Conservation (phyloP, 495 filamentous ascomycete species). For the Xylaria palmicola region DNA sequence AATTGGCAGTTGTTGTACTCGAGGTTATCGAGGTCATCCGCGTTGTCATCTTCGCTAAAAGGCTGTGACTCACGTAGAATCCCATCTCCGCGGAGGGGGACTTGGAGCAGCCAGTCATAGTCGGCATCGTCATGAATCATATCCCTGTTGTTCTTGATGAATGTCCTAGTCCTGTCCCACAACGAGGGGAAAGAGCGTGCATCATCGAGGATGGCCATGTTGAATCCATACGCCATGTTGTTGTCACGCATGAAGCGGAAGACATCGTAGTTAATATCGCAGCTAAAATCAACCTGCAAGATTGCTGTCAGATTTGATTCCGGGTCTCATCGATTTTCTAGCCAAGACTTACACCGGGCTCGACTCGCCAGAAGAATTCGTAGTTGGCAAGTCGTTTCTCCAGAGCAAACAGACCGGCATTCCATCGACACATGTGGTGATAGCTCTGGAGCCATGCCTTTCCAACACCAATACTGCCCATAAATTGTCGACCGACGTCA, state of each 20-base stretch:
- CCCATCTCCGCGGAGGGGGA: constrained; percentile 13
- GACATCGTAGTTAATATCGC: constrained; percentile 67
- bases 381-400: constrained; percentile 64
- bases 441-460: constrained; percentile 58
- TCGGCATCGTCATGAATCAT: constrained; percentile 51
- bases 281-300: constrained; percentile 57
- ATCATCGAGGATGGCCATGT: constrained; percentile 56
- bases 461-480: constrained; percentile 54
- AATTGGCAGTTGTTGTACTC: constrained; percentile 55
- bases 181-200: constrained; percentile 50
- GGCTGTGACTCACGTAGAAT: constrained; percentile 8
- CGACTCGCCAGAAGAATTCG: constrained; percentile 76
- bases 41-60: constrained; percentile 13
- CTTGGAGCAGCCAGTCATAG: constrained; percentile 48
- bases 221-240: constrained; percentile 67
- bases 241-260: constrained; percentile 76
- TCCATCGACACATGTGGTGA: constrained; percentile 75
- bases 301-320: constrained; percentile 12
- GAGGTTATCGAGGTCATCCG: constrained; percentile 14
- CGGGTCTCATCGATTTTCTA: background rate
- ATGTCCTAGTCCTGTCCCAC: constrained; percentile 46
- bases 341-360: constrained; percentile 50
- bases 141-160: constrained; percentile 46
- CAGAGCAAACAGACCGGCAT: constrained; percentile 74
- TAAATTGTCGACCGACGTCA: constrained; percentile 50